Evolutionary conservation across 2,329 filamentous ascomycete species (phyloP), one percentile per base, ranked within the genome.

Genomic region (Aciculosporium take): DNA sequence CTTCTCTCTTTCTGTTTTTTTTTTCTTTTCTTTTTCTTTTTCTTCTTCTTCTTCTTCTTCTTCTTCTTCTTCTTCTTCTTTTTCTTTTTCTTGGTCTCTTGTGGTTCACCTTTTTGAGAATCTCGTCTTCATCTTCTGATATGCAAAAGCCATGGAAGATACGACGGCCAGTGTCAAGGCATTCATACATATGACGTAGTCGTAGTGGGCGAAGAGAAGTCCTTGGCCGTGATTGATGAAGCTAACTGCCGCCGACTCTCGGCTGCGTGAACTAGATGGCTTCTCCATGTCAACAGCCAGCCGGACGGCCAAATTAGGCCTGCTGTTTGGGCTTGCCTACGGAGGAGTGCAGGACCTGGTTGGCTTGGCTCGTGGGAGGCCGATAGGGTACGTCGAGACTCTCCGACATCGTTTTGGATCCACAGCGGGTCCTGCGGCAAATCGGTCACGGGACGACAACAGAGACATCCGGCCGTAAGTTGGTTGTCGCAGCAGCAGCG

Each of bases 331-430:
- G 17, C 56, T 94, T 28, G 74, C 67, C 7, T 96, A 86, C 61
- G 89, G 89, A 20, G 66, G 89, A 29, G 59, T 81, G 44, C 88
- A 96, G 62, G 89, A 96, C 63, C 63, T 70, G 9, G 59, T 91
- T 27, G 76, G 77, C 40, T 67, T 79, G 45, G 63, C 76, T 40
- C 80, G 76, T 56, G 86, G 85, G 41, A 78, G 83, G 52, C 74
- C 69, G 41, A 74, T 88, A 27, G 76, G 76, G 17, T 94, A 93
- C 57, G 65, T 93, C 46, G 78, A 85, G 44, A 83, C 77, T 51
- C 51, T 80, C 40, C 64, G 71, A 49, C 65, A 68, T 46, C 66
- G 65, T 37, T 55, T 65, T 39, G 45, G 37, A 41, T 41, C 46
- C 31, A n/a, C 41, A 37, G 44, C 37, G 39, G 46, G 37, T 38